Percentiles rank a stretch among this genome's conserved stretches.
These are phyloP conservation scores for Claviceps paspali DNA, from an alignment of 2,329 filamentous ascomycete species.

Conservation along the genomic window DNA sequence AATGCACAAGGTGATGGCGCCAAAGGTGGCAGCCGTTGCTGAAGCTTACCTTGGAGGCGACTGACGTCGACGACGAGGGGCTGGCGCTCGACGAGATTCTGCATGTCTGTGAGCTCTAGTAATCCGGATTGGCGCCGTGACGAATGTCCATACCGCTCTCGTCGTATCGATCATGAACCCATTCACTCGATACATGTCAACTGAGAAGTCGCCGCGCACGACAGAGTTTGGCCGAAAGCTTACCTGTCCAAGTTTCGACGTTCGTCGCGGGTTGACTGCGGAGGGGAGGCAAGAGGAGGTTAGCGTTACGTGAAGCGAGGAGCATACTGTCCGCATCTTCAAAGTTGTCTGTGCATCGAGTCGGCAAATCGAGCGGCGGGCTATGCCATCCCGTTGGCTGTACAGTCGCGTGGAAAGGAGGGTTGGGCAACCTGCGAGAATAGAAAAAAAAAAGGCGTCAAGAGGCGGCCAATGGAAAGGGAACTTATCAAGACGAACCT, in stretches of 20 bases:
- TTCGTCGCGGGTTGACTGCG: slow-evolving; percentile 47
- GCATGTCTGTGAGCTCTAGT: slow-evolving; percentile 11
- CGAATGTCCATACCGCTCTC: slow-evolving; percentile 40
- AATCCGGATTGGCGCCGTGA: not conserved
- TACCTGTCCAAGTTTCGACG: slow-evolving; percentile 57
- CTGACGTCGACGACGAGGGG: slow-evolving; percentile 26
- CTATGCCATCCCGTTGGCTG: slow-evolving; percentile 15
- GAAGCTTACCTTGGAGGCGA: slow-evolving; percentile 25
- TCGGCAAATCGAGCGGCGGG: slow-evolving; percentile 15
- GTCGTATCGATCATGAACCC: slow-evolving; percentile 86
- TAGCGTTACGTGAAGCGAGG: slow-evolving; percentile 19
- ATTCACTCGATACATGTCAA: slow-evolving; percentile 45
- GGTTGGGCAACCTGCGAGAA: slow-evolving; percentile 20
- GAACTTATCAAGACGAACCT: slow-evolving; percentile 40
- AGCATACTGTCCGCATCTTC: slow-evolving; percentile 14
- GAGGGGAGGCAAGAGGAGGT: slow-evolving; percentile 19
- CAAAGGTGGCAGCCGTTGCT: not conserved
- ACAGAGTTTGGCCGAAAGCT: slow-evolving; percentile 13
- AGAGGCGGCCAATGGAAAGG: not conserved
- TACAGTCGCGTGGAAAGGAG: slow-evolving; percentile 14
- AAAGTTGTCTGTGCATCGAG: slow-evolving; percentile 15
- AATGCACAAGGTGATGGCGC: not conserved
- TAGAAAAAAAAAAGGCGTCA: slow-evolving; percentile 2
- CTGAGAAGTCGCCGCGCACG: slow-evolving; percentile 11
- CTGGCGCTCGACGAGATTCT: slow-evolving; percentile 26